These are phyloP conservation scores for Clitocybe nebularis DNA, from an alignment of 1,284 basidiomycete species.

Conservation along the genomic window DNA sequence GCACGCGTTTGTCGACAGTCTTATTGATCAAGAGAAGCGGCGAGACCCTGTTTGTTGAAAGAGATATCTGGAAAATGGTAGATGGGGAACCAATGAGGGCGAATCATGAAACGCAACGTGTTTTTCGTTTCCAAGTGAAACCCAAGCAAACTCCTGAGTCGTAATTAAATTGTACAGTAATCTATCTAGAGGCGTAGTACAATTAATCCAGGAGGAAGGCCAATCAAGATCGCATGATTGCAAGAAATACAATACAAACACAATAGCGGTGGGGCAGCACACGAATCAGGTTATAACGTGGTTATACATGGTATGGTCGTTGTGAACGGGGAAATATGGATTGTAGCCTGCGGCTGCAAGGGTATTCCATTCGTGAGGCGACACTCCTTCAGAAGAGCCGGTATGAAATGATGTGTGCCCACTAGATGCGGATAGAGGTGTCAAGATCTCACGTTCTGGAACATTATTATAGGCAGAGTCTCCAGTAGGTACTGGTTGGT, in stretches of 20 bases:
- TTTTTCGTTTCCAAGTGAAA: slow-evolving; percentile 47
- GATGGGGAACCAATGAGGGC: slow-evolving; percentile 34
- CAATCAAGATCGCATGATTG: slow-evolving; percentile 4
- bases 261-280: not conserved
- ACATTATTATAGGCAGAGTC: slow-evolving; percentile 36
- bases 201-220: slow-evolving; percentile 10
- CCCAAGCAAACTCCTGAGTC: slow-evolving; percentile 3
- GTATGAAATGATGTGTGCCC: slow-evolving; percentile 45
- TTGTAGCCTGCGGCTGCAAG: slow-evolving; percentile 57
- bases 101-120: slow-evolving; percentile 43
- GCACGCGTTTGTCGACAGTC: slow-evolving; percentile 71
- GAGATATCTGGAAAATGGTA: slow-evolving; percentile 59
- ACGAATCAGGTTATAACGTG: slow-evolving; percentile 46
- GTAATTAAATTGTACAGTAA: slow-evolving; percentile 13
- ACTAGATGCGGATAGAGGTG: slow-evolving; percentile 63
- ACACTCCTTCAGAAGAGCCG: slow-evolving; percentile 36
- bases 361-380: slow-evolving; percentile 60
- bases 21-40: slow-evolving; percentile 62
- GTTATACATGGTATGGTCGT: slow-evolving; percentile 47
- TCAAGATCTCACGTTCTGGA: slow-evolving; percentile 65
- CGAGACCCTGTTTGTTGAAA: slow-evolving; percentile 61
- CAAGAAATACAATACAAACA: slow-evolving; percentile 12
- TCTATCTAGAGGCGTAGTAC: slow-evolving; percentile 3
- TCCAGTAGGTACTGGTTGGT: slow-evolving; percentile 37
- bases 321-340: slow-evolving; percentile 60